A percentile compares a stretch with the other conserved stretches of the same genome.
These are phyloP conservation scores for Meira nashicola DNA, from an alignment of 1,284 basidiomycete species.

Conservation along the genomic window DNA sequence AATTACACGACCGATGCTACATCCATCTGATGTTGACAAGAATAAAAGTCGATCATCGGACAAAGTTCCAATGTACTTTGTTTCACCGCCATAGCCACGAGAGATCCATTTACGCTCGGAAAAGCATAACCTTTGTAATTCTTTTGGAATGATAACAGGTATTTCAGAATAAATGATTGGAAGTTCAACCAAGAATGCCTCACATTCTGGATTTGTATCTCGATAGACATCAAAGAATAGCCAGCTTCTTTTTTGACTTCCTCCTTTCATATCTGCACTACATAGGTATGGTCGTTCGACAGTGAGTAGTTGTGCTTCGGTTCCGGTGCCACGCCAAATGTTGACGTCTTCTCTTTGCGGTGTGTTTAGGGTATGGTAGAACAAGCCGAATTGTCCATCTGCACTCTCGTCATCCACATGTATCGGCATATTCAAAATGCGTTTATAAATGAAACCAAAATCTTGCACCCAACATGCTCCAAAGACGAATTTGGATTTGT, in stretches of 20 bases:
- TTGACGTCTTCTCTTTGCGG: background rate
- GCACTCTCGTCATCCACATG: no score
- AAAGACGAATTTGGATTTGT: background rate
- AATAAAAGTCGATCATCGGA: background rate
- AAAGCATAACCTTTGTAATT: no score
- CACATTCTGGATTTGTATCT: background rate
- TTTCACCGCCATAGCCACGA: no score
- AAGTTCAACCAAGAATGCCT: constrained; percentile 1
- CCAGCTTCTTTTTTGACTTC: background rate
- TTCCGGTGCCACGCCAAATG: background rate
- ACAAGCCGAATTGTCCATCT: background rate
- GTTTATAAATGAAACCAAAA: background rate
- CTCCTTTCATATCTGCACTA: background rate
- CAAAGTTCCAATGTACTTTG: no score
- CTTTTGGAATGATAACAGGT: no score
- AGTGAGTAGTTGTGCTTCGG: no score
- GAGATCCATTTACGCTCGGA: no score
- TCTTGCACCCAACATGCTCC: background rate
- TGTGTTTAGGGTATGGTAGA: background rate
- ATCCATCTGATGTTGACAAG: background rate
- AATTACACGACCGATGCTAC: background rate
- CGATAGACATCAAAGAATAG: background rate
- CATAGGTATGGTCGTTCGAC: background rate
- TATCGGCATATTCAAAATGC: background rate
- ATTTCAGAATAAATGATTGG: no score